phyloP scores from a whole-genome alignment of 2,329 filamentous ascomycete species.

The Malbranchea cinnamomea region DNA sequence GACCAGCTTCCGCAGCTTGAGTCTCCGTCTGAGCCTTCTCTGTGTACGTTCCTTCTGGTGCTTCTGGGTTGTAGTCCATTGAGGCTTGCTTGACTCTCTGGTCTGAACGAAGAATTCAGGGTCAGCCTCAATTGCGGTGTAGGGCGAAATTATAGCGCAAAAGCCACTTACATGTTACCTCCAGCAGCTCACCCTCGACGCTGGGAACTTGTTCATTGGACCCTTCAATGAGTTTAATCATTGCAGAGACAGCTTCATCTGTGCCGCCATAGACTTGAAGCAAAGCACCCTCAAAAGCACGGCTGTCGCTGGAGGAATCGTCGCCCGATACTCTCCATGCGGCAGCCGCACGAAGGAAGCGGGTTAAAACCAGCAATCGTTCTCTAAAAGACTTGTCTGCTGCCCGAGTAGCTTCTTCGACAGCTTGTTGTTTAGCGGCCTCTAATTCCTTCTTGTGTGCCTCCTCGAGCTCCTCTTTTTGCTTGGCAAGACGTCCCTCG shows the following conservation, averaged over 20 bases:
- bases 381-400: slow-evolving; percentile 36
- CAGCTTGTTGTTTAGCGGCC: slow-evolving; percentile 35
- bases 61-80: slow-evolving; percentile 24
- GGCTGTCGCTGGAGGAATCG: slow-evolving; percentile 41
- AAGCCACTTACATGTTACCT: slow-evolving; percentile 40
- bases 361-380: slow-evolving; percentile 43
- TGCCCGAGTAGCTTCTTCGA: slow-evolving; percentile 33
- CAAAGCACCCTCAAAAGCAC: slow-evolving; percentile 49
- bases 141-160: not conserved
- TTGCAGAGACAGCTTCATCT: slow-evolving; percentile 41
- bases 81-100: slow-evolving; percentile 37
- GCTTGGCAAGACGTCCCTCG: slow-evolving; percentile 38
- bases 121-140: slow-evolving; percentile 6
- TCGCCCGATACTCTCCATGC: slow-evolving; percentile 45
- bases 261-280: slow-evolving; percentile 50
- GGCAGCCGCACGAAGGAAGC: slow-evolving; percentile 48
- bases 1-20: slow-evolving; percentile 25
- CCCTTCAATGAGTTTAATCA: slow-evolving; percentile 46
- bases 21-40: slow-evolving; percentile 30
- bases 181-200: slow-evolving; percentile 39
- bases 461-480: slow-evolving; percentile 41
- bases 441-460: slow-evolving; percentile 42
- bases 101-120: slow-evolving; percentile 22
- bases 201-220: slow-evolving; percentile 42
- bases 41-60: slow-evolving; percentile 28